Evolutionary conservation across 2,329 filamentous ascomycete genomes (phyloP).

Genomic region (Fusarium virguliforme): DNA sequence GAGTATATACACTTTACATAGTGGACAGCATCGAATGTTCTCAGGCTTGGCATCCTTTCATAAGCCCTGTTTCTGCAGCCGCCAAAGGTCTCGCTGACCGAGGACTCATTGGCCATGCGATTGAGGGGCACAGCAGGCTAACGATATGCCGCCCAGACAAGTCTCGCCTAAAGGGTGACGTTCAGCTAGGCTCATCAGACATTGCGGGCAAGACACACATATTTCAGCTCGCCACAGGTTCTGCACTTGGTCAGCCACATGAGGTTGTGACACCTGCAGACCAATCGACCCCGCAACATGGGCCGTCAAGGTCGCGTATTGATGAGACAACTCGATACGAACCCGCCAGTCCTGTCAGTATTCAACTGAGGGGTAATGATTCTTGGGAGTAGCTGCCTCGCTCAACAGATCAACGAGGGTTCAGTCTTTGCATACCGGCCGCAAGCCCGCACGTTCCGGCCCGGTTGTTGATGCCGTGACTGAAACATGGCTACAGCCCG

Average conservation of each 20-base stretch:
- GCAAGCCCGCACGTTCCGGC: not conserved
- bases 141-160: not conserved
- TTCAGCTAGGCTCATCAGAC: not conserved
- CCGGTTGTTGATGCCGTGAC: not conserved
- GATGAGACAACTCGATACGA: not conserved
- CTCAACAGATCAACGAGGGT: not conserved
- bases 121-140: not conserved
- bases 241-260: not conserved
- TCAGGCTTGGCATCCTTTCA: rapidly evolving
- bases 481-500: not conserved
- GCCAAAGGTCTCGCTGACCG: not conserved
- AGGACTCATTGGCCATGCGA: not conserved
- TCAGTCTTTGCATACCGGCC: not conserved
- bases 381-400: not conserved
- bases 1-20: not conserved
- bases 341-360: not conserved
- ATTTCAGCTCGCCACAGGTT: constrained; percentile 9
- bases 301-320: not conserved
- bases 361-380: not conserved
- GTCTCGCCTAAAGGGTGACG: not conserved
- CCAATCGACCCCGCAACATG: not conserved
- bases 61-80: not conserved
- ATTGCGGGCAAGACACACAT: constrained; percentile 9
- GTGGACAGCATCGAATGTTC: not conserved
- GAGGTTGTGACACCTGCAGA: not conserved